Conservation (phyloP, 164 flowering plant genomes). For the Aristolochia californica region DNA sequence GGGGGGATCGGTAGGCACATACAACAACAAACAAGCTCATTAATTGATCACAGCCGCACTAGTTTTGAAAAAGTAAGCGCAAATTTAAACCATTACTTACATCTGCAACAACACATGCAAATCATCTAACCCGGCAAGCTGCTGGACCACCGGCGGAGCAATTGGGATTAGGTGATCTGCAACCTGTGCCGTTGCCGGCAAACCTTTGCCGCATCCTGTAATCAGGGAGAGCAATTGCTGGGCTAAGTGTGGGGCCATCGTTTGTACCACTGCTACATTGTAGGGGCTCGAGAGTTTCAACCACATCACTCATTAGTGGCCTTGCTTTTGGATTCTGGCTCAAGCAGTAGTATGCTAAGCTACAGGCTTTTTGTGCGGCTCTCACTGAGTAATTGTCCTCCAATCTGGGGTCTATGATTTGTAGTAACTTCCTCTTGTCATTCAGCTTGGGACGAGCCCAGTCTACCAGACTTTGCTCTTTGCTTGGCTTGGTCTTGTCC, state of each 20-base stretch:
- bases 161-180: constrained; percentile 56
- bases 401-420: constrained; percentile 83
- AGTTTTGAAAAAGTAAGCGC: neutral
- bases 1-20: no score
- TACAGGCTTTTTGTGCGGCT: constrained; percentile 95
- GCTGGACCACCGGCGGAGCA: constrained; percentile 71
- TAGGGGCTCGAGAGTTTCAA: constrained; percentile 85
- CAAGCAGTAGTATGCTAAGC: constrained; percentile 90
- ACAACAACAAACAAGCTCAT: no score
- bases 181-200: constrained; percentile 37
- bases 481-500: constrained; percentile 86
- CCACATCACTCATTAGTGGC: constrained; percentile 96
- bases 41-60: neutral
- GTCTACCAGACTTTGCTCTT: constrained; percentile 88
- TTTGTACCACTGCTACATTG: constrained; percentile 36
- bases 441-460: constrained; percentile 95
- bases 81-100: neutral
- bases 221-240: constrained; percentile 32
- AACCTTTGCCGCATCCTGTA: constrained; percentile 37
- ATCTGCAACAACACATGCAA: neutral
- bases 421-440: constrained; percentile 82
- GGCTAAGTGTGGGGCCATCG: constrained; percentile 30
- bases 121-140: constrained; percentile 67
- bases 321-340: constrained; percentile 96
- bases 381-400: constrained; percentile 78